Evolutionary conservation across 139 green algal genomes (phyloP), one percentile per base, ranked within the genome.

Genomic region (Limnomonas spitsbergensis): DNA sequence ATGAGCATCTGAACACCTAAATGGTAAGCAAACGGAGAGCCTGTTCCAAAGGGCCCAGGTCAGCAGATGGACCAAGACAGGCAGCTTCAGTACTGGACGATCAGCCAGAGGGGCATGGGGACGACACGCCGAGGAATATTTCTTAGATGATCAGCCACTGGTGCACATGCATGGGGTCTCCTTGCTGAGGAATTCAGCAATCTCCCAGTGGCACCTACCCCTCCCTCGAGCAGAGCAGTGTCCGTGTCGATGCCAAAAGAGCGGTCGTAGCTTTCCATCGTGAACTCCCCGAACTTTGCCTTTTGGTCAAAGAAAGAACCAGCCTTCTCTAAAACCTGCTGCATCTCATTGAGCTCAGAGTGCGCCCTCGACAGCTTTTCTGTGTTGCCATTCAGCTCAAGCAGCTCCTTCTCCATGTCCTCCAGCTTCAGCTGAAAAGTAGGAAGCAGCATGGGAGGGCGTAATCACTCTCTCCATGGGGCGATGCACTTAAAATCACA

Each of bases 251-350:
- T 38, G 14, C 38, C 38, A 32, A 66, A 66, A 7, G 38, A 77
- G 27, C 70, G 27, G 40, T 67, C 27, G 39, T 38, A 77, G 39
- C 38, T 61, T 38, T 53, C 68, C 34, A 75, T 53, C 4, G 36
- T 39, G 26, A 77, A 38, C 4, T 77, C 71, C 34, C 27, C 71
- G 20, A 70, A 32, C 29, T 36, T 70, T 9, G 39, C 32, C 71
- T 68, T 82, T 34, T 94, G 86, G 47, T 97, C 91, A 77, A 98
- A 99, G 82, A 98, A 98, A 4, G 69, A 56, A 35, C 88, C 87
- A n/a, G 93, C 95, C 34, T 90, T 93, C 86, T 98, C 95, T 75
- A 99, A 86, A 70, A 99, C 93, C 70, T 98, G 83, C 82, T 77
- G 69, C 91, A 91, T 72, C 84, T 93, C 83, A 81, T 83, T 79